Percentiles rank a stretch among this genome's conserved stretches.
Evolutionary conservation across 495 filamentous ascomycete species (phyloP).

Genomic region (Podospora fimiseda): DNA sequence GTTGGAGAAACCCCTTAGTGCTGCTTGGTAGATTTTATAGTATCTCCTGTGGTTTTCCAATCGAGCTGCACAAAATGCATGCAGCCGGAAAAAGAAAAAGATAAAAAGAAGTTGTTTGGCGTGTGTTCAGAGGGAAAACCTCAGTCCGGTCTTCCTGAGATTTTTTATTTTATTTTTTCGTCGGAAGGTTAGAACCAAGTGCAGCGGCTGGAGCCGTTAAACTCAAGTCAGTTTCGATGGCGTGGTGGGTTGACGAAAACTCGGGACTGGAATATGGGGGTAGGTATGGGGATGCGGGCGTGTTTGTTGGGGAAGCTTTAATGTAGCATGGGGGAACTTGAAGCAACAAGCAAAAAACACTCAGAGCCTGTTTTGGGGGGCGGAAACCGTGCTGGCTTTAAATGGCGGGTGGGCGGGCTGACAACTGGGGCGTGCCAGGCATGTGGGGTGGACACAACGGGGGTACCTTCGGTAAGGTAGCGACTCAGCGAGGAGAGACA

Average conservation of each 20-base stretch:
- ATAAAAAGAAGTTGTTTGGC: not conserved
- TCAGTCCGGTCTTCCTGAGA: too few relatives aligned
- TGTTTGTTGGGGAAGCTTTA: slow-evolving; percentile 22
- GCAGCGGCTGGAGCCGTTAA: not conserved
- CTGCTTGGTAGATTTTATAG: not conserved
- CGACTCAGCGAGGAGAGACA: slow-evolving; percentile 25
- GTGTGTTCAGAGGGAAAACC: not conserved
- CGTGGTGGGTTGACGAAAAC: slow-evolving; percentile 3
- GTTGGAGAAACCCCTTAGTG: slow-evolving; percentile 9
- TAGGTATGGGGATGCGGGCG: slow-evolving; percentile 16
- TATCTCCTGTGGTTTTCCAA: slow-evolving; percentile 9
- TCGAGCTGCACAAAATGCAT: slow-evolving; percentile 23
- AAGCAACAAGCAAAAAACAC: slow-evolving; percentile 22
- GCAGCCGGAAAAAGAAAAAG: slow-evolving; percentile 10
- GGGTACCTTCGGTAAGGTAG: slow-evolving; percentile 17
- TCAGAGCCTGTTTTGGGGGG: slow-evolving; percentile 24
- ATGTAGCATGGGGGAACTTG: slow-evolving; percentile 24
- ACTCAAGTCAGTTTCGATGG: slow-evolving; percentile 4
- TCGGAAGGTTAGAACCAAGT: not conserved
- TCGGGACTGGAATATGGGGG: not conserved
- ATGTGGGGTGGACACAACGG: slow-evolving; percentile 17
- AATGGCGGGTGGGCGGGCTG: slow-evolving; percentile 26
- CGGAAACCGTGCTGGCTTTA: slow-evolving; percentile 32
- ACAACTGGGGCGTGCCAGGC: slow-evolving; percentile 18
- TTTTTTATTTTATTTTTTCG: not conserved